A percentile compares a stretch with the other conserved stretches of the same genome.
Conservation (phyloP, 768 basidiomycete genomes). For the Russula sp. region DNA sequence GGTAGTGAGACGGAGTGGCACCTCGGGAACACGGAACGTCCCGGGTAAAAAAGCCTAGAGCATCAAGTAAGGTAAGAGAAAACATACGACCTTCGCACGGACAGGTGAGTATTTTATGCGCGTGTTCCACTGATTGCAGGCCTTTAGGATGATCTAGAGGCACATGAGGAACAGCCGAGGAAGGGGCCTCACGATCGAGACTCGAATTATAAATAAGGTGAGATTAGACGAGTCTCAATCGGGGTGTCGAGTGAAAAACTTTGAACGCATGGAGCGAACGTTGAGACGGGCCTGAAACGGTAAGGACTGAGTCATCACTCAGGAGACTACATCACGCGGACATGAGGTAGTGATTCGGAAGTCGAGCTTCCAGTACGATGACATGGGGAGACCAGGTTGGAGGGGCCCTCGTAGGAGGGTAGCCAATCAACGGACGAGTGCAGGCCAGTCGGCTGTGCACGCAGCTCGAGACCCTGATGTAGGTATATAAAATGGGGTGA, state of each 20-base stretch:
- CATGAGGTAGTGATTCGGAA: conserved; percentile 12
- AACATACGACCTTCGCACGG: conserved; percentile 4
- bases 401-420: neutral
- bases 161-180: conserved; percentile 5
- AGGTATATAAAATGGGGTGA: conserved; percentile 2
- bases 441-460: neutral
- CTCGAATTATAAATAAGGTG: neutral
- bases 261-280: conserved; percentile 7
- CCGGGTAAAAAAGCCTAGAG: neutral
- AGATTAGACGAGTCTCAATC: neutral
- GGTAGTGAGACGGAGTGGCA: conserved; percentile 8
- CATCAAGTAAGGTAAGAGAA: neutral
- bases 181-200: conserved; percentile 8
- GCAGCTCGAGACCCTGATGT: neutral
- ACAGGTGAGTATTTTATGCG: neutral
- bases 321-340: conserved; percentile 8
- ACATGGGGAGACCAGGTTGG: neutral
- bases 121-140: neutral
- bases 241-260: neutral
- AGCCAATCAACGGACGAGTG: neutral
- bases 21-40: neutral
- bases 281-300: conserved; percentile 3
- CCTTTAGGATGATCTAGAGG: neutral
- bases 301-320: conserved; percentile 3
- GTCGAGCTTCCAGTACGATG: neutral